These are phyloP conservation scores for Xylaria flabelliformis DNA, from an alignment of 495 filamentous ascomycete genomes.

Conservation along the genomic window DNA sequence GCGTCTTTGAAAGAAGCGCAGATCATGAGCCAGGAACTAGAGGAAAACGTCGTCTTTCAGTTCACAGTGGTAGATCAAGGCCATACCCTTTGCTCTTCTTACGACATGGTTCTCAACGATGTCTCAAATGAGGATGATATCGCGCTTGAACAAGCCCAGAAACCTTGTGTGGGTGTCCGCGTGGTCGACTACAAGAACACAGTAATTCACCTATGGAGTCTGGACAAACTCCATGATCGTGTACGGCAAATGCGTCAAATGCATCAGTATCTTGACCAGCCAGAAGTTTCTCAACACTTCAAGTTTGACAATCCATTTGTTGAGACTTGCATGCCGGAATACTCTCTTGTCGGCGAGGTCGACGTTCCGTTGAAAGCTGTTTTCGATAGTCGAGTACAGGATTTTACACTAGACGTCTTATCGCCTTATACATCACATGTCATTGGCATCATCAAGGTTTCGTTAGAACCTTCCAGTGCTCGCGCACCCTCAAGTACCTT, in stretches of 20 bases:
- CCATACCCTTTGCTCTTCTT: slow-evolving; percentile 87
- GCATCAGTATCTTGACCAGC: slow-evolving; percentile 93
- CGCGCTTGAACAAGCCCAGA: slow-evolving; percentile 78
- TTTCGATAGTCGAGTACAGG: slow-evolving; percentile 93
- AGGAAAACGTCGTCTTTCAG: slow-evolving; percentile 93
- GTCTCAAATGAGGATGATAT: slow-evolving; percentile 85
- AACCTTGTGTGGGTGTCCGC: slow-evolving; percentile 89
- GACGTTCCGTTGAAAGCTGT: slow-evolving; percentile 93
- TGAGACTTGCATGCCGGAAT: slow-evolving; percentile 87
- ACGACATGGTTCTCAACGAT: slow-evolving; percentile 93
- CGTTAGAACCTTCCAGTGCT: slow-evolving; percentile 91
- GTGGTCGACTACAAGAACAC: slow-evolving; percentile 90
- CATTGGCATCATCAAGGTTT: slow-evolving; percentile 87
- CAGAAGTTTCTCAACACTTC: slow-evolving; percentile 87
- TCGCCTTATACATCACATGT: slow-evolving; percentile 92
- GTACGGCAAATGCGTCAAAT: slow-evolving; percentile 93
- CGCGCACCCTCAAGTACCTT: slow-evolving; percentile 90
- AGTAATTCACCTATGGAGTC: slow-evolving; percentile 91
- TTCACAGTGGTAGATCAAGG: slow-evolving; percentile 90
- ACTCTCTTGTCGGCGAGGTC: slow-evolving; percentile 90
- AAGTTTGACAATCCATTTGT: slow-evolving; percentile 84
- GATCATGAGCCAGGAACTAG: slow-evolving; percentile 96
- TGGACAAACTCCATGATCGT: slow-evolving; percentile 88
- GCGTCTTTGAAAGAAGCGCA: slow-evolving; percentile 92
- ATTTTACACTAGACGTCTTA: slow-evolving; percentile 86